Evolutionary conservation across 352 stramenopile species (phyloP), one percentile per base, ranked within the genome.

Genomic region (Thraustotheca clavata): DNA sequence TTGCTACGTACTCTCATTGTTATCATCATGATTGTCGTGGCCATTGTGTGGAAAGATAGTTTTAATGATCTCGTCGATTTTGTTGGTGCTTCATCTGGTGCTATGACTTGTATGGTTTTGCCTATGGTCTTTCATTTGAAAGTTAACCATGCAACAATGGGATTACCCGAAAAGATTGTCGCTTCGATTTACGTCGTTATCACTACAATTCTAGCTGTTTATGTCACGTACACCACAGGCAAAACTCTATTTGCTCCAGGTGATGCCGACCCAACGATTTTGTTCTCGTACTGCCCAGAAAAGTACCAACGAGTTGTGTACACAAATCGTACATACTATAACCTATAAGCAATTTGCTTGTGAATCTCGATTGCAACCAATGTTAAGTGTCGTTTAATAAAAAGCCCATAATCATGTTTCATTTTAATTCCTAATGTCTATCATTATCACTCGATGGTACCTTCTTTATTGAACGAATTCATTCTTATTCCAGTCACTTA

Each of bases 1-100:
- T 24, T 52, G 14, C 29, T 87, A 61, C 76, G 76, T 7, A 66
- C 84, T 48, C 61, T 82, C n/a, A 75, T 89, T n/a, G 80, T 87
- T 57, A 69, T 70, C 22, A 38, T 82, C 50, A 67, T 82, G 35
- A 74, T 79, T 32, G 59, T 76, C 7, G 67, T 67, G 12, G 65
- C 74, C 26, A 74, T 81, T 54, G 69, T 68, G 31, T 70, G 77
- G 35, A 71, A 74, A 69, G 74, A 87, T 63, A 73, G 84, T 46
- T 86, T 88, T 35, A 55, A 79, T 12, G 79, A 86, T 60, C 79
- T 88, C 34, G 74, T 71, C 27, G 79, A 87, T 62, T 87, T 88
- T 35, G 72, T 87, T 33, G 79, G 79, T 29, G 79, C 79, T 1
- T 88, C 73, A 61, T 71, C 73, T 49, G 77, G 83, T 36, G 77